Base-by-base conservation (phyloP, 2,329 filamentous ascomycete species). In the Fusarium albosuccineum region DNA sequence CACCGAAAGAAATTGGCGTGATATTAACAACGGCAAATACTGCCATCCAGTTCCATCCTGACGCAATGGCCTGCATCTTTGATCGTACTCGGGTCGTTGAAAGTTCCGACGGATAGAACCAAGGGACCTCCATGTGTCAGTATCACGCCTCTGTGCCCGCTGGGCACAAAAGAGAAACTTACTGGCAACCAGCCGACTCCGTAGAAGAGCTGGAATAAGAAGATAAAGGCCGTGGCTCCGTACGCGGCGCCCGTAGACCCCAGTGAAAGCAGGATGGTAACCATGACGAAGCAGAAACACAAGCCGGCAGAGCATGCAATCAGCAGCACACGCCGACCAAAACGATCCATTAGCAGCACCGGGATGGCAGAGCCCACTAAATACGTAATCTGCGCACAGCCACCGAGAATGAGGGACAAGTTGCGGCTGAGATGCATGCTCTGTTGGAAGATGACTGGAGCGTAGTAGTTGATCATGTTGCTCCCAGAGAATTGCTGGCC, bases 1-100 rank as follows among this genome's bases (percentile, higher is more conserved):
- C 29, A 59, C 55, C 77, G 9, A 90, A 80, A 40, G 93, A 92
- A 77, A 92, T 92, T 2, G 91, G 89, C 92, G 80, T 33, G 11
- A 92, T 92, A 81, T 93, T 93, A 0, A 87, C 86, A 67, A 87
- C 60, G 5, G 62, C 62, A 52, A 65, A 65, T 6, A 62, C 58
- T 13, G 62, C 57, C 62, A 65, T 65, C 62, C 50, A 65, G 29
- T 62, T 55, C 58, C 54, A 62, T 4, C 58, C 59, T 6, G 58
- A 62, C 16, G 77, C 79, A 39, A 83, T 77, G 0, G 82, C 79
- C 54, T 79, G 76, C 62, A 77, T 79, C 10, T 75, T 73, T 9
- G 30, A 6, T 5, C 81, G 74, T 5, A 81, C 76, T 0, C 81
- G 75, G 0, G 79, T 81, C 2, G 80, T 81, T 3, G 74, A 77